Evolutionary conservation across 2,329 filamentous ascomycete species (phyloP).

Genomic region (Thelonectria rubi): DNA sequence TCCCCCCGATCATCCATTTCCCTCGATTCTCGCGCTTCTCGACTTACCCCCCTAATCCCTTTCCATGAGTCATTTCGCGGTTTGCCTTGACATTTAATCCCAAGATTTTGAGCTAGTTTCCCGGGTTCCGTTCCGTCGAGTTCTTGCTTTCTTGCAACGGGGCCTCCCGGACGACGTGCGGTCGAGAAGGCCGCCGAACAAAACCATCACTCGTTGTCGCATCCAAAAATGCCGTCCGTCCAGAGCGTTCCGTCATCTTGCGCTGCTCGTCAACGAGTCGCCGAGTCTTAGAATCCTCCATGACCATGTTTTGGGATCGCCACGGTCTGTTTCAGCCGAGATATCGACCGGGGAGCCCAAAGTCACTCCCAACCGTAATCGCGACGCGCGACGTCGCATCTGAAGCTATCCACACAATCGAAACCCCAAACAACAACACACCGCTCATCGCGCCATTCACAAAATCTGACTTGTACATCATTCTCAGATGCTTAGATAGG

Average conservation of each 20-base stretch:
- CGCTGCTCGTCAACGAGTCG: conserved; percentile 26
- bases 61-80: conserved; percentile 46
- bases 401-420: conserved; percentile 49
- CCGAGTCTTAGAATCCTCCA: conserved; percentile 27
- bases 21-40: conserved; percentile 42
- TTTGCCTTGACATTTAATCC: conserved; percentile 29
- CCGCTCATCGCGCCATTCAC: conserved; percentile 28
- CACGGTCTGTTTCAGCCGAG: conserved; percentile 17
- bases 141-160: conserved; percentile 30
- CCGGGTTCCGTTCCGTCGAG: conserved; percentile 25
- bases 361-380: conserved; percentile 43
- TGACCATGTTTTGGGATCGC: conserved; percentile 26
- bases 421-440: conserved; percentile 33
- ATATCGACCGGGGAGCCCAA: conserved; percentile 30
- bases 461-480: conserved; percentile 1
- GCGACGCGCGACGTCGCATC: conserved; percentile 35
- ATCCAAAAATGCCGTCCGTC: conserved; percentile 43
- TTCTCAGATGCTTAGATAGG: not conserved
- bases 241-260: conserved; percentile 10
- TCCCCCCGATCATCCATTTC: conserved; percentile 44
- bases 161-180: conserved; percentile 23
- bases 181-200: conserved; percentile 33
- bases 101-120: conserved; percentile 38
- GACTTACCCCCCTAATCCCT: conserved; percentile 42
- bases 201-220: conserved; percentile 44